Base-by-base conservation (phyloP, 1,139 yeast genomes). In the Pichia kudriavzevii region DNA sequence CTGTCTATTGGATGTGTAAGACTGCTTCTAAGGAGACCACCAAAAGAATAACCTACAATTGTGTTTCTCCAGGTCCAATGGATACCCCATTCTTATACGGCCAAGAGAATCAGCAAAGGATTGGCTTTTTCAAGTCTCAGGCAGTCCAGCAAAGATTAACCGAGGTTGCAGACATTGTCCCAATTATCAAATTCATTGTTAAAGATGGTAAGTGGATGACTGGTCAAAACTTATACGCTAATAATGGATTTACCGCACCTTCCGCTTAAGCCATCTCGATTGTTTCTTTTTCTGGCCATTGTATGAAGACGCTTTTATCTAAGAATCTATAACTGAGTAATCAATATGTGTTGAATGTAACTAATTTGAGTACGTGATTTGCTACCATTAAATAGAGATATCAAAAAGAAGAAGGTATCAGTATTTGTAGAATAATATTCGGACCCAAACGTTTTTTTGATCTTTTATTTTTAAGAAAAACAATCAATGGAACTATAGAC, bases 51-150 rank as follows among this genome's bases (percentile, higher is more conserved):
- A 63, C 73, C 9, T 78, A 71, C 47, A 74, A 71, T 48, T 64
- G 69, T 48, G 72, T 76, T 40, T 79, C 81, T 4, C 83, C 82
- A 32, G 83, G 82, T 31, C 82, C 83, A 30, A 76, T 76, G 80
- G 81, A 75, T 49, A 76, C 82, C 17, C 80, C 81, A 37, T 76
- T 76, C 60, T 67, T 76, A 53, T 75, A 75, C 47, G 72, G 73
- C 16, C 79, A 73, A 56, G 83, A 77, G 55, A 61, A 65, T 17
- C 57, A 63, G 19, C 72, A 65, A 17, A 68, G 71, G 41, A 65
- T 75, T 35, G 76, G 60, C 23, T 77, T 58, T 56, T 72, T 68
- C 60, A 76, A 75, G 58, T 58, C 74, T 15, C 64, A 60, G 40
- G 68, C 69, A 19, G 47, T 67, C 35, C 62, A 63, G 36, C 60